A percentile compares a stretch with the other conserved stretches of the same genome.
Conservation (phyloP, 129 eudicot genomes). For the Flaveria trinervia region DNA sequence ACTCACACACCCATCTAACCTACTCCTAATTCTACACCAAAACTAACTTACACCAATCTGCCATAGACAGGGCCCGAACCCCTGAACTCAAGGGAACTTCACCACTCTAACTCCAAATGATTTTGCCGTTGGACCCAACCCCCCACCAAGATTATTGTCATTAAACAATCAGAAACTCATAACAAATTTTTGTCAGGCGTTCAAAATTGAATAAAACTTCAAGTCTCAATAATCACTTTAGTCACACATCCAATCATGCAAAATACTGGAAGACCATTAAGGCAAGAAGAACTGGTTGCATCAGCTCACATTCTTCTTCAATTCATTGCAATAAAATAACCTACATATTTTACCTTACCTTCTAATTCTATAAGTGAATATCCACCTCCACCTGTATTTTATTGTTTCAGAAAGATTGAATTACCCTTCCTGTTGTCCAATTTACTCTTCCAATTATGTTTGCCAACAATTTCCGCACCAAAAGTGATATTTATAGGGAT, state of each 20-base stretch:
- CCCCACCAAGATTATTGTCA: background rate
- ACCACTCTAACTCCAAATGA: too few species aligned
- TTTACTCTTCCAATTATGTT: background rate
- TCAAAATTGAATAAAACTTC: background rate
- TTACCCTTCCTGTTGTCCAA: background rate
- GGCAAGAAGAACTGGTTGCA: background rate
- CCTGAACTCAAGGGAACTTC: too few species aligned
- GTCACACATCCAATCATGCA: background rate
- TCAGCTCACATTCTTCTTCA: background rate
- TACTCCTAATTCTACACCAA: too few species aligned
- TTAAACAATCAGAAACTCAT: background rate
- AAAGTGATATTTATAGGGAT: constrained; percentile 13
- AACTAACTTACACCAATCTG: too few species aligned
- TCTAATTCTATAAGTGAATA: background rate
- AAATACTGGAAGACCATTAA: background rate
- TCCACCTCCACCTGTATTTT: background rate
- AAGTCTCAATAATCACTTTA: background rate
- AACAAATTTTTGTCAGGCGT: background rate
- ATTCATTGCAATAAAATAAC: background rate
- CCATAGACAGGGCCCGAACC: too few species aligned
- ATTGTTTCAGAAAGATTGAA: background rate
- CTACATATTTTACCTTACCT: background rate
- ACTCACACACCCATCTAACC: too few species aligned
- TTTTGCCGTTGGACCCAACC: too few species aligned
- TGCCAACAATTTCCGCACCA: background rate